Evolutionary conservation across 1,284 basidiomycete genomes (phyloP).

Genomic region (Puccinia polysora): DNA sequence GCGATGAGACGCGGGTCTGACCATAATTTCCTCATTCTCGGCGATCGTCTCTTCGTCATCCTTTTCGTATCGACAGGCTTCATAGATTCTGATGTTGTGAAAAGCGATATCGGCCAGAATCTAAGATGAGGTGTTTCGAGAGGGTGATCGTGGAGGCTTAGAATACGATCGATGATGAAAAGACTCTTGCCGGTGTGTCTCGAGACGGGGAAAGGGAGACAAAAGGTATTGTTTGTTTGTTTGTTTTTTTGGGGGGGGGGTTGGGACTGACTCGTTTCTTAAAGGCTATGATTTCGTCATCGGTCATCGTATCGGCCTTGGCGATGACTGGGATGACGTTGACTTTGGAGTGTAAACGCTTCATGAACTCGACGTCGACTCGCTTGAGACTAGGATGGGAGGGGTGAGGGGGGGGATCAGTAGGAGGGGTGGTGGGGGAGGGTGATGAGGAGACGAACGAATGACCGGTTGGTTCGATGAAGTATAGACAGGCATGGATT

Average conservation of each 20-base stretch:
- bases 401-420: slow-evolving; percentile 20
- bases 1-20: slow-evolving; percentile 48
- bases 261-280: slow-evolving; percentile 69
- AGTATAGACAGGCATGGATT: slow-evolving; percentile 76
- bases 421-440: background rate
- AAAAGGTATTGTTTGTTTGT: background rate
- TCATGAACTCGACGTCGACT: slow-evolving; percentile 96
- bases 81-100: slow-evolving; percentile 92
- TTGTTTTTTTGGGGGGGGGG: too few species aligned
- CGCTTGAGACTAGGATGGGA: slow-evolving; percentile 69
- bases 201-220: too few species aligned
- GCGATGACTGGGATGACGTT: slow-evolving; percentile 96
- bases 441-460: slow-evolving; percentile 61
- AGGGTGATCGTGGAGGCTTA: slow-evolving; percentile 1
- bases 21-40: slow-evolving; percentile 88
- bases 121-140: slow-evolving; percentile 55
- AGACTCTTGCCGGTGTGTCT: background rate
- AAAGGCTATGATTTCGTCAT: slow-evolving; percentile 85
- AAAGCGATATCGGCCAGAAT: slow-evolving; percentile 83
- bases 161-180: background rate
- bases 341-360: slow-evolving; percentile 86
- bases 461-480: slow-evolving; percentile 95
- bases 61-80: slow-evolving; percentile 88
- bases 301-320: slow-evolving; percentile 91
- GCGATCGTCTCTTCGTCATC: slow-evolving; percentile 95